Conservation (phyloP, 1,284 basidiomycete species). For the Tranzscheliella williamsii region DNA sequence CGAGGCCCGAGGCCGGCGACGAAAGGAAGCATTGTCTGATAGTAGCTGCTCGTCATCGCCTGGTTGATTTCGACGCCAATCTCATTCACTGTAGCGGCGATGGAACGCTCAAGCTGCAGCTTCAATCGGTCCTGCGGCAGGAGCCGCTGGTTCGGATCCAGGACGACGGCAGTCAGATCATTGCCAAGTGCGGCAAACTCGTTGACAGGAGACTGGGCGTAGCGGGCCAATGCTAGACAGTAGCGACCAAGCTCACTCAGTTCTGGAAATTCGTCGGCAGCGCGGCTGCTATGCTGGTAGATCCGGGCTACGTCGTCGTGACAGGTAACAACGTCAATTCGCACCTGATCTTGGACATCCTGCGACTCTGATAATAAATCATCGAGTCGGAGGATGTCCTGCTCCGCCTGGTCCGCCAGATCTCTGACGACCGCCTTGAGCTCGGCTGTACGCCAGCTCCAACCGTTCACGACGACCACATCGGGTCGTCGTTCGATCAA, state of each 20-base stretch:
- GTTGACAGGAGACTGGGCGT: constrained; percentile 82
- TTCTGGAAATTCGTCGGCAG: constrained; percentile 80
- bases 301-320: constrained; percentile 90
- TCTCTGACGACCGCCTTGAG: constrained; percentile 68
- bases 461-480: constrained; percentile 84
- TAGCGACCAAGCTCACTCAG: constrained; percentile 84
- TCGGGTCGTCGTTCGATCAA: constrained; percentile 81
- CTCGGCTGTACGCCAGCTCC: constrained; percentile 71
- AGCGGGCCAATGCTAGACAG: constrained; percentile 90
- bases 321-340: constrained; percentile 72
- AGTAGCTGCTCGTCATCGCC: constrained; percentile 82
- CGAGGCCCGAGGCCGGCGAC: constrained; percentile 92
- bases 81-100: constrained; percentile 87
- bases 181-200: constrained; percentile 56
- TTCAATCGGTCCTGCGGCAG: constrained; percentile 81
- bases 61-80: constrained; percentile 96
- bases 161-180: constrained; percentile 53
- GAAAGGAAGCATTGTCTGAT: constrained; percentile 83
- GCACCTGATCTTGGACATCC: constrained; percentile 29
- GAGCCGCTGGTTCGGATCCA: constrained; percentile 77
- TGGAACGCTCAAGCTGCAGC: constrained; percentile 77
- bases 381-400: constrained; percentile 58
- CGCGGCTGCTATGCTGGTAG: constrained; percentile 87
- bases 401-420: constrained; percentile 67
- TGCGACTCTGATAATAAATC: constrained; percentile 21